A percentile compares a stretch with the other conserved stretches of the same genome.
These are phyloP conservation scores for Gossypium aridum DNA, from an alignment of 441 rosid species.

Conservation along the genomic window DNA sequence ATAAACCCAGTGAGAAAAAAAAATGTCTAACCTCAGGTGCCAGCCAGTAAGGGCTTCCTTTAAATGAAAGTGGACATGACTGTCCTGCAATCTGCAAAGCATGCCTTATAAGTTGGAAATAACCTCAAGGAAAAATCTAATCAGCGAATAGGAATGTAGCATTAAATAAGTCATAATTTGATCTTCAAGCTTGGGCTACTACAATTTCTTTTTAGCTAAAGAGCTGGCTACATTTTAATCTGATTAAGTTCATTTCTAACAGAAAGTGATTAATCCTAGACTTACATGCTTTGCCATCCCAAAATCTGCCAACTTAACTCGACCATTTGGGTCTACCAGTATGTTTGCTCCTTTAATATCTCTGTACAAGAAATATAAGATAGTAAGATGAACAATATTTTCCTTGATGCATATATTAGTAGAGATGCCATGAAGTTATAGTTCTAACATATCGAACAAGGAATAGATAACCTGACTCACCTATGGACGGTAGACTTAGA, in stretches of 20 bases:
- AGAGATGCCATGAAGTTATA: not conserved
- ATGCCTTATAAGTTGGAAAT: not conserved
- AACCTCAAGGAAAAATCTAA: not conserved
- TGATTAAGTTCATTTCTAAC: not conserved
- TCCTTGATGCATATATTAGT: not conserved
- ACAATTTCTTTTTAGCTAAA: not conserved
- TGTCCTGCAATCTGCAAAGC: conserved; percentile 65
- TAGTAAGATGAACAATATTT: not conserved
- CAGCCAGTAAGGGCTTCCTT: conserved; percentile 89
- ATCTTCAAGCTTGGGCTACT: conserved; percentile 2
- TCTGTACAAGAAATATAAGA: conserved; percentile 27
- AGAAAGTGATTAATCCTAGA: conserved; percentile 12
- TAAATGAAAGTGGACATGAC: conserved; percentile 71
- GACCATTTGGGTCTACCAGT: conserved; percentile 74
- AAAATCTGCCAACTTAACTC: conserved; percentile 81
- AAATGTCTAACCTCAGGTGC: conserved; percentile 63
- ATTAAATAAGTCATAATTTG: not conserved
- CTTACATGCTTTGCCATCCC: conserved; percentile 95
- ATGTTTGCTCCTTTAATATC: conserved; percentile 84
- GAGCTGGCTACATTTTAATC: not conserved
- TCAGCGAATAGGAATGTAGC: not conserved
- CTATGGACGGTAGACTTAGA: conserved; percentile 66
- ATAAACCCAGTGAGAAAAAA: conserved; percentile 8
- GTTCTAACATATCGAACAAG: not conserved
- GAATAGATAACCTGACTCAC: conserved; percentile 25